Conservation (phyloP, 352 stramenopile species). For the Pythium aquatile region DNA sequence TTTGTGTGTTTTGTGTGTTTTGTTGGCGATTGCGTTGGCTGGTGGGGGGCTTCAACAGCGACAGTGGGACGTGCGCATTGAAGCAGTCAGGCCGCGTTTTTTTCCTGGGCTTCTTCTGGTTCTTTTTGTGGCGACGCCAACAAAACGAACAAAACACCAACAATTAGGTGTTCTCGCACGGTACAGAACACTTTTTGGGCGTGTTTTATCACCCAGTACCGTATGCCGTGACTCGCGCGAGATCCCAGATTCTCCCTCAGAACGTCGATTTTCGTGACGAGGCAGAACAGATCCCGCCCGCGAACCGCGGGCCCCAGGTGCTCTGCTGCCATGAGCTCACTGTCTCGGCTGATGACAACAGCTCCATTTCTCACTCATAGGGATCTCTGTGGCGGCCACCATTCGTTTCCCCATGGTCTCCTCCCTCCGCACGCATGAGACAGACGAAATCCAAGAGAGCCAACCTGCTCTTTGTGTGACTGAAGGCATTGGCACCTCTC, state of each 20-base stretch:
- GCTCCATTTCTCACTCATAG: too few species aligned
- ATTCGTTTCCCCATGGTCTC: slow-evolving; percentile 1
- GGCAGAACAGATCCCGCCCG: slow-evolving; percentile 2
- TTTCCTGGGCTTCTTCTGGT: background rate
- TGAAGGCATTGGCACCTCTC: background rate
- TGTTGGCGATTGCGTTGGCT: slow-evolving; percentile 2
- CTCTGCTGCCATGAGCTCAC: background rate
- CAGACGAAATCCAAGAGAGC: background rate
- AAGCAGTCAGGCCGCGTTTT: slow-evolving; percentile 4
- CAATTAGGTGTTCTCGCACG: background rate
- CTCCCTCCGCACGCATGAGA: background rate
- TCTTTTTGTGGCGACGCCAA: background rate
- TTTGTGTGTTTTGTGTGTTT: slow-evolving; percentile 1
- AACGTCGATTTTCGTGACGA: background rate
- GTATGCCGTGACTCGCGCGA: background rate
- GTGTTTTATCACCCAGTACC: background rate
- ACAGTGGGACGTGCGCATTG: slow-evolving; percentile 5
- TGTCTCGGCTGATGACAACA: too few species aligned
- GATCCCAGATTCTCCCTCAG: slow-evolving; percentile 4
- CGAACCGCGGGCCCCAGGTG: too few species aligned
- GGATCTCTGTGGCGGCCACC: background rate
- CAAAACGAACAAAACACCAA: background rate
- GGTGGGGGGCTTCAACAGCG: slow-evolving; percentile 1
- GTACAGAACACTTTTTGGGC: background rate
- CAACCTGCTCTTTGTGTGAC: background rate